Evolutionary conservation across 2,329 filamentous ascomycete genomes (phyloP).

Genomic region (Nakataea oryzae): DNA sequence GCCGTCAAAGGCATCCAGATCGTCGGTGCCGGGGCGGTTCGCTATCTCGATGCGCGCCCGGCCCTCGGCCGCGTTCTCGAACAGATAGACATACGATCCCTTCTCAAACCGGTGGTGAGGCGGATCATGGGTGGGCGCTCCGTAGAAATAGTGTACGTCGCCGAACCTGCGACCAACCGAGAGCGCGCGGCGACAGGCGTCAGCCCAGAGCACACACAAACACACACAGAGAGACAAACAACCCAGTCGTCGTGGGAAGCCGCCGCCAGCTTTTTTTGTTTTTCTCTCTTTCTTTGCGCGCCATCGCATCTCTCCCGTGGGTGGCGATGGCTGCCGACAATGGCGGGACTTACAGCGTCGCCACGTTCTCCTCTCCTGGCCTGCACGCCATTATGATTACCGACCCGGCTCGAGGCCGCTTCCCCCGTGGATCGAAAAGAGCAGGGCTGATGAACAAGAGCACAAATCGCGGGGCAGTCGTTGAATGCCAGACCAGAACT

Average conservation of each 20-base stretch:
- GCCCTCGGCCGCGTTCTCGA: slow-evolving; percentile 59
- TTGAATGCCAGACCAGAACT: neutral
- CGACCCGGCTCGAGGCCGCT: neutral
- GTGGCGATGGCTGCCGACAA: neutral
- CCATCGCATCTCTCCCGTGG: neutral
- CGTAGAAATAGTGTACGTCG: slow-evolving; percentile 72
- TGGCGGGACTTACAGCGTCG: slow-evolving; percentile 27
- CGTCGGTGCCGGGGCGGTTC: slow-evolving; percentile 61
- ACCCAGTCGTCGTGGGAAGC: no score
- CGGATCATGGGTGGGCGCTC: slow-evolving; percentile 53
- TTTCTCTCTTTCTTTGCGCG: no score
- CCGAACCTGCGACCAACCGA: slow-evolving; percentile 60
- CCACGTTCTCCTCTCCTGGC: slow-evolving; percentile 35
- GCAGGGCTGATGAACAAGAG: no score
- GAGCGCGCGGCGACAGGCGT: neutral
- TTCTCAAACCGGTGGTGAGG: slow-evolving; percentile 75
- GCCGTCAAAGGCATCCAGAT: slow-evolving; percentile 73
- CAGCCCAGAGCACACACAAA: neutral
- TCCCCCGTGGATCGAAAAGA: no score
- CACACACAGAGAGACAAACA: no score
- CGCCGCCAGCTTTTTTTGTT: neutral
- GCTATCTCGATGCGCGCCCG: slow-evolving; percentile 66
- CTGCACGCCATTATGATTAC: slow-evolving; percentile 26
- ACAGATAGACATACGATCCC: slow-evolving; percentile 70
- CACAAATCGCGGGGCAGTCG: neutral